Percentiles rank a stretch among this genome's conserved stretches.
These are phyloP conservation scores for Tuber brumale DNA, from an alignment of 495 filamentous ascomycete species.

Conservation along the genomic window DNA sequence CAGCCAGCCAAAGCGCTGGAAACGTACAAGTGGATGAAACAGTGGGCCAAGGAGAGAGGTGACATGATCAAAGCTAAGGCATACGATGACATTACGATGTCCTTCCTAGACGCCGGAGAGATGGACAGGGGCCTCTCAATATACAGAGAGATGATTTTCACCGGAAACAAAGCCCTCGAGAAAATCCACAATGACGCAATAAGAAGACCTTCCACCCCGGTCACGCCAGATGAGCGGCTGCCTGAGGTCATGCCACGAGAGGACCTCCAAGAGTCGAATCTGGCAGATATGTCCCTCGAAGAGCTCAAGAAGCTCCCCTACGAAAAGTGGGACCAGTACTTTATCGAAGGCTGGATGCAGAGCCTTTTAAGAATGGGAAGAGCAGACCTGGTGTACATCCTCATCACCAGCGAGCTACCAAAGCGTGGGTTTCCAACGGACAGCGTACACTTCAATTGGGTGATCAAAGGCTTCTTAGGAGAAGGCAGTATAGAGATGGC, in stretches of 20 bases:
- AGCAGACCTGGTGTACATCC: slow-evolving; percentile 50
- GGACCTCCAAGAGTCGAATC: neutral
- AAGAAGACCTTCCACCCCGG: slow-evolving; percentile 1
- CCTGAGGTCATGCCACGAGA: neutral
- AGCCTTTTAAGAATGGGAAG: slow-evolving; percentile 57
- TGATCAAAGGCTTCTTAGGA: slow-evolving; percentile 54
- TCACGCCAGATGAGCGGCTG: neutral
- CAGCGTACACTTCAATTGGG: slow-evolving; percentile 54
- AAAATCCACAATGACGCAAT: slow-evolving; percentile 13
- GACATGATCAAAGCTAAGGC: slow-evolving; percentile 19
- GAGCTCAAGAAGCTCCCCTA: slow-evolving; percentile 52
- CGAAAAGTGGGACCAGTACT: slow-evolving; percentile 54
- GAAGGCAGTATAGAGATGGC: slow-evolving; percentile 48
- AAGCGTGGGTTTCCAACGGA: slow-evolving; percentile 53
- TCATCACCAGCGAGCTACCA: slow-evolving; percentile 55
- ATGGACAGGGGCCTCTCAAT: slow-evolving; percentile 19
- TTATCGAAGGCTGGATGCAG: slow-evolving; percentile 59
- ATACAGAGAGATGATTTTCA: slow-evolving; percentile 33
- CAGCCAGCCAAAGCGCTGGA: slow-evolving; percentile 20
- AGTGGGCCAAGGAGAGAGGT: slow-evolving; percentile 6
- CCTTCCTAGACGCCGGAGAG: slow-evolving; percentile 32
- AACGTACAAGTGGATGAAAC: slow-evolving; percentile 19
- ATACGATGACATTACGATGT: slow-evolving; percentile 39
- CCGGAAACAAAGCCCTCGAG: slow-evolving; percentile 11
- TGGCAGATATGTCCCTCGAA: slow-evolving; percentile 48